phyloP scores from a whole-genome alignment of 768 basidiomycete genomes.

The Pisolithus albus region DNA sequence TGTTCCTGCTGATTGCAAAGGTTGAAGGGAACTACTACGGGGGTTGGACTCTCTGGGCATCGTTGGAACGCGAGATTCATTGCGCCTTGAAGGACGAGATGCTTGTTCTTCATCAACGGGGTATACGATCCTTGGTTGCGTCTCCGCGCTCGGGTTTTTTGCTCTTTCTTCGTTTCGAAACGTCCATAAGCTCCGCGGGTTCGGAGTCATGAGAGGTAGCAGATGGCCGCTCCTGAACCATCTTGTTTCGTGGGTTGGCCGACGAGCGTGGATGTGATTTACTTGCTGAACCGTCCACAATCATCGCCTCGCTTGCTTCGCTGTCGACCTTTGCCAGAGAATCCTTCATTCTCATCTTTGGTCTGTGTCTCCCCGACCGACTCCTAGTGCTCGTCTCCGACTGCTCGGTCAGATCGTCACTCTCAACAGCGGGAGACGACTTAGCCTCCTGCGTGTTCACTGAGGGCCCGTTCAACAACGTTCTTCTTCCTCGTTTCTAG shows the following conservation, averaged over 20 bases:
- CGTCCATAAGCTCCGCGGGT: not conserved
- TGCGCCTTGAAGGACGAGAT: conserved; percentile 16
- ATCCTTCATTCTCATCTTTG: not conserved
- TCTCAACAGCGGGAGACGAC: not conserved
- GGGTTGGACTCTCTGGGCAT: not conserved
- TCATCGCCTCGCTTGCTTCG: conserved; percentile 24
- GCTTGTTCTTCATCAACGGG: conserved; percentile 18
- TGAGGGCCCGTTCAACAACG: not conserved
- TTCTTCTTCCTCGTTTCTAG: conserved; percentile 25
- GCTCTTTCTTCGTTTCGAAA: not conserved
- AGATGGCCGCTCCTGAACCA: not conserved
- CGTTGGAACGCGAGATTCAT: not conserved
- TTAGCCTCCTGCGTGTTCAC: not conserved
- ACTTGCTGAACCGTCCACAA: conserved; percentile 18
- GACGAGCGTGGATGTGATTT: conserved; percentile 4
- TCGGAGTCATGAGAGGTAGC: conserved; percentile 4
- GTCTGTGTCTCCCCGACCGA: not conserved
- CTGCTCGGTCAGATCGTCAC: not conserved
- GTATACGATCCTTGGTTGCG: conserved; percentile 1
- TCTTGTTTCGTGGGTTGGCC: not conserved
- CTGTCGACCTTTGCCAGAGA: not conserved
- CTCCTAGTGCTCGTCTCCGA: not conserved
- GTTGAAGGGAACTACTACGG: not conserved
- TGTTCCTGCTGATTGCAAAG: conserved; percentile 15
- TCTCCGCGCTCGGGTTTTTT: not conserved